Conservation (phyloP, 1,284 basidiomycete species). For the Melampsora americana region DNA sequence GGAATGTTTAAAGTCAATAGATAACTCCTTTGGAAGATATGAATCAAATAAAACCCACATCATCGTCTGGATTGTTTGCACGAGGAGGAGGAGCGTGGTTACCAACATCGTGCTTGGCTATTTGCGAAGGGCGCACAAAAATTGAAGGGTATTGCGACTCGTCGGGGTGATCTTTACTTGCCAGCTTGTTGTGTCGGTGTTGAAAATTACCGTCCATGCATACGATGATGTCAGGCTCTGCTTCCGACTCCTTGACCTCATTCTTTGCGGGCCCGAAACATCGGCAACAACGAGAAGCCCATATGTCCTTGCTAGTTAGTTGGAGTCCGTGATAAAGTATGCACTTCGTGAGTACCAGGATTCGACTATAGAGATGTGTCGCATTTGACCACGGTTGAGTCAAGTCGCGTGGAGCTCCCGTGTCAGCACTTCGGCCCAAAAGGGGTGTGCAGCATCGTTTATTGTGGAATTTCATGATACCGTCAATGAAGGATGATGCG, state of each 20-base stretch:
- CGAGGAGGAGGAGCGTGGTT: not conserved
- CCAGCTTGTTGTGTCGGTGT: no score
- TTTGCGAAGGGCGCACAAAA: not conserved
- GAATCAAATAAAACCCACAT: not conserved
- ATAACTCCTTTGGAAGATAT: not conserved
- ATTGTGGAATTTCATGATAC: no score
- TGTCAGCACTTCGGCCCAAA: not conserved
- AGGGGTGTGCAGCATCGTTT: not conserved
- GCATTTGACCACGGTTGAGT: slow-evolving; percentile 6
- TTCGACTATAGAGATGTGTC: not conserved
- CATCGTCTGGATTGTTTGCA: not conserved
- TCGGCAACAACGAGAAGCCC: not conserved
- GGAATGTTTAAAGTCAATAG: not conserved
- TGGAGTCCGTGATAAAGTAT: not conserved
- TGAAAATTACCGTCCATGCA: no score
- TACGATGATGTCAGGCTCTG: not conserved
- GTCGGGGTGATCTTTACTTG: slow-evolving; percentile 10
- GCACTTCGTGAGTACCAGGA: not conserved
- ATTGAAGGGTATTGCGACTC: not conserved
- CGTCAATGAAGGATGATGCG: not conserved
- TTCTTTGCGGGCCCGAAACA: slow-evolving; percentile 10
- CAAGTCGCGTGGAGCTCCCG: not conserved
- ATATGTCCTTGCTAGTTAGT: not conserved
- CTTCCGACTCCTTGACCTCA: not conserved
- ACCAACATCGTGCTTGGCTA: not conserved